phyloP scores from a whole-genome alignment of 2,329 filamentous ascomycete genomes.

The Clarireedia paspali region DNA sequence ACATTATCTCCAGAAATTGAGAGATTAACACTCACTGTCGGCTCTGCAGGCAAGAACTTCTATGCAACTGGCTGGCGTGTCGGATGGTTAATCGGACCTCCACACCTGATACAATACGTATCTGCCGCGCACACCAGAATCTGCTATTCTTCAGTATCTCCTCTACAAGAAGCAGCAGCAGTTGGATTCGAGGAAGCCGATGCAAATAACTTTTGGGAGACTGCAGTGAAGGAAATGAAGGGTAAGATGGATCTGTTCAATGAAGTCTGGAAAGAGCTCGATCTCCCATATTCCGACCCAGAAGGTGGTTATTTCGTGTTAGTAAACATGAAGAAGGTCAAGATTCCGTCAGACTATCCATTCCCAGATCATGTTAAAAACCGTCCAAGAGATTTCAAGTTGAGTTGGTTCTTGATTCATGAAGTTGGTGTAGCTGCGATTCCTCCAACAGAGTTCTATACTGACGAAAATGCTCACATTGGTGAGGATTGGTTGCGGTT shows the following conservation, averaged over 20 bases:
- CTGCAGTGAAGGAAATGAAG: conserved; percentile 80
- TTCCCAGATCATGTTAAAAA: conserved; percentile 85
- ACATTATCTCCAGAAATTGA: conserved; percentile 88
- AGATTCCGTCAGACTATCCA: conserved; percentile 72
- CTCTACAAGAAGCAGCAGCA: conserved; percentile 87
- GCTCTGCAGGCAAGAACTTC: conserved; percentile 96
- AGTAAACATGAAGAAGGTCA: conserved; percentile 84
- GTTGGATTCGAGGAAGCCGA: conserved; percentile 93
- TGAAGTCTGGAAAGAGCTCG: conserved; percentile 67
- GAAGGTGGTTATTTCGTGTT: conserved; percentile 98
- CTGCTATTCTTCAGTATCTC: conserved; percentile 89
- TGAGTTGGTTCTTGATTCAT: conserved; percentile 94
- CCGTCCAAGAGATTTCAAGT: conserved; percentile 86
- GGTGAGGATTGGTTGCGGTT: conserved; percentile 93
- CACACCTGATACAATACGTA: conserved; percentile 84
- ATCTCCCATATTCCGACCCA: conserved; percentile 59
- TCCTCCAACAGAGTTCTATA: conserved; percentile 96
- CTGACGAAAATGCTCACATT: conserved; percentile 70
- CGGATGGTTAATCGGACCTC: conserved; percentile 84
- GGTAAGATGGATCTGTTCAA: conserved; percentile 83
- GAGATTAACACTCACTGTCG: conserved; percentile 82
- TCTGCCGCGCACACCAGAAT: conserved; percentile 90
- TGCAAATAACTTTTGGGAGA: conserved; percentile 76
- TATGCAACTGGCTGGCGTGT: conserved; percentile 97
- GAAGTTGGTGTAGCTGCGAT: conserved; percentile 94